These are phyloP conservation scores for Alternaria longipes DNA, from an alignment of 2,329 filamentous ascomycete genomes.

Conservation along the genomic window DNA sequence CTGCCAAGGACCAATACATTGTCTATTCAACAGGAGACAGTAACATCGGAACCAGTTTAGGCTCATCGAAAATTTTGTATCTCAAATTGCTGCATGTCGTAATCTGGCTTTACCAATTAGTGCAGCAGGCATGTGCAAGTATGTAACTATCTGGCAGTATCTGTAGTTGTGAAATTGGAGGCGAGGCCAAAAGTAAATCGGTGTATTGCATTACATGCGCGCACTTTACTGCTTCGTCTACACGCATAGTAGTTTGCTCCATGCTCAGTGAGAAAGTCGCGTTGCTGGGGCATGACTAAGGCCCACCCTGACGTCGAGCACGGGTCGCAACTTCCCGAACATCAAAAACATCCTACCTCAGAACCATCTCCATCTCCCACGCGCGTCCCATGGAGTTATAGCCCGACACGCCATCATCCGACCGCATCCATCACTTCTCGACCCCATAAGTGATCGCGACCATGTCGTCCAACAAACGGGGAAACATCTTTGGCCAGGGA, in stretches of 20 bases:
- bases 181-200: neutral
- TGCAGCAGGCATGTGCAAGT: neutral
- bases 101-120: neutral
- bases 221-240: neutral
- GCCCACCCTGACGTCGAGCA: constrained; percentile 20
- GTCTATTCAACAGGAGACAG: neutral
- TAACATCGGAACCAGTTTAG: neutral
- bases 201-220: neutral
- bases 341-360: constrained; percentile 22
- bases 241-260: neutral
- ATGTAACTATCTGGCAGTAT: neutral
- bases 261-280: neutral
- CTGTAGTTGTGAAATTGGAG: neutral
- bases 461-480: constrained; percentile 44
- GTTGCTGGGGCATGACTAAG: constrained; percentile 21
- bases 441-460: constrained; percentile 24
- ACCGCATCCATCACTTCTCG: constrained; percentile 18
- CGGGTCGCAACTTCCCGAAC: constrained; percentile 19
- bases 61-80: constrained; percentile 1
- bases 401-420: constrained; percentile 8
- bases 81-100: neutral
- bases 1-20: neutral
- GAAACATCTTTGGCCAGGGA: constrained; percentile 40
- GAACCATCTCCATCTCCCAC: constrained; percentile 9
- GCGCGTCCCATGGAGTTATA: constrained; percentile 21